These are phyloP conservation scores for Tribonema minus DNA, from an alignment of 108 stramenopile species.

Conservation along the genomic window DNA sequence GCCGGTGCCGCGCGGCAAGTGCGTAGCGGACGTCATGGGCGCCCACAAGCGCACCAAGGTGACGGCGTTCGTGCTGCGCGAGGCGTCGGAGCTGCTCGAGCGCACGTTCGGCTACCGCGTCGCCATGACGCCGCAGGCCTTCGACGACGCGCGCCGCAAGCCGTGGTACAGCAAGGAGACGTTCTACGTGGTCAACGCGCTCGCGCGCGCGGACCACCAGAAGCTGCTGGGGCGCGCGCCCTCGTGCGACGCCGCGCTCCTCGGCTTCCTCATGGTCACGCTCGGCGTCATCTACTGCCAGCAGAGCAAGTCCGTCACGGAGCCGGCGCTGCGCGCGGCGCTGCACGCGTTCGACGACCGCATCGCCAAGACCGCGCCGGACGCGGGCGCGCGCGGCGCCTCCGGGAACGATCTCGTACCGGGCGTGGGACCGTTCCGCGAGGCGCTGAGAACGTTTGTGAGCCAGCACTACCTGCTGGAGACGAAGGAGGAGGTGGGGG, in stretches of 20 bases:
- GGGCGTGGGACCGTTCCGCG: no score
- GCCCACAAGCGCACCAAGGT: neutral
- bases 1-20: neutral
- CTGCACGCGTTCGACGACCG: no score
- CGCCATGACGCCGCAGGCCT: neutral
- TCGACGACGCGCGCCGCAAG: no score
- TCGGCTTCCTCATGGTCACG: no score
- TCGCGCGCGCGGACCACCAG: neutral
- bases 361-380: no score
- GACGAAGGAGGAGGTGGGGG: neutral
- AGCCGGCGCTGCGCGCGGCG: no score
- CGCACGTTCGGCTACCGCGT: neutral
- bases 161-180: constrained; percentile 9
- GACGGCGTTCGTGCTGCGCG: neutral
- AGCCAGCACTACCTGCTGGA: constrained; percentile 10
- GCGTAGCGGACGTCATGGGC: constrained; percentile 5
- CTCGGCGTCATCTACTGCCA: no score
- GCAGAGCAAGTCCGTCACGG: no score
- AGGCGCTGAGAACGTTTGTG: neutral
- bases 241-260: no score
- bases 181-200: constrained; percentile 15
- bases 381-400: no score
- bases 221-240: no score
- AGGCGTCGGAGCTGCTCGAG: neutral
- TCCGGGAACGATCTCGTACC: no score